Evolutionary conservation across 768 basidiomycete species (phyloP).

Genomic region (Pleurotus pulmonarius): DNA sequence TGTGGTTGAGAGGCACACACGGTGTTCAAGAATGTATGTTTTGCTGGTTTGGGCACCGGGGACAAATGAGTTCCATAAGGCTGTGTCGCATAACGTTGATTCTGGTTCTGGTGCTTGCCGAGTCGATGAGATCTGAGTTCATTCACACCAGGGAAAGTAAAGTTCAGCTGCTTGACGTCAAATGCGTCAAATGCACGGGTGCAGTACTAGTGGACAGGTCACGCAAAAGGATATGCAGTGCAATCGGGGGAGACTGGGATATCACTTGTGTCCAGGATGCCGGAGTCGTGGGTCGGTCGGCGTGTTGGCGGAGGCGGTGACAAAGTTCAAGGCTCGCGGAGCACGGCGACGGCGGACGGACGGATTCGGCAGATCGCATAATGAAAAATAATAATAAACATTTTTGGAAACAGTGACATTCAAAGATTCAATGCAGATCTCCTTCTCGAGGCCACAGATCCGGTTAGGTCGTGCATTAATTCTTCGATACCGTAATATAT

Average conservation of each 20-base stretch:
- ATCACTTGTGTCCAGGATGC: neutral
- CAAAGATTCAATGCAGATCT: conserved; percentile 5
- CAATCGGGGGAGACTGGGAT: neutral
- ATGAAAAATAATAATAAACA: conserved; percentile 5
- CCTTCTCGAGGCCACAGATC: conserved; percentile 1
- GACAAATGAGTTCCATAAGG: neutral
- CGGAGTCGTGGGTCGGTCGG: neutral
- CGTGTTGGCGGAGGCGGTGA: conserved; percentile 5
- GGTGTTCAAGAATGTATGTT: neutral
- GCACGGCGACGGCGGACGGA: conserved; percentile 4
- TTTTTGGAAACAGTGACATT: neutral
- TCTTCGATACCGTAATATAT: conserved; percentile 29
- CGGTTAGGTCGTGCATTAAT: conserved; percentile 12
- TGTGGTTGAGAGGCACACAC: neutral
- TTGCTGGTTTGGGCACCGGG: neutral
- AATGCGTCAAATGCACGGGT: conserved; percentile 4
- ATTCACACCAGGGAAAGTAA: conserved; percentile 2
- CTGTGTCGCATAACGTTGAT: neutral
- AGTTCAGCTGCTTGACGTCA: conserved; percentile 7
- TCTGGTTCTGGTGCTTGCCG: neutral
- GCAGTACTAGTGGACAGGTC: neutral
- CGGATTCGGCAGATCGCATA: neutral
- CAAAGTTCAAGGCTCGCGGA: conserved; percentile 9
- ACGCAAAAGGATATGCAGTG: neutral
- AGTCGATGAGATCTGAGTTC: neutral